These are phyloP conservation scores for Phytophthora sp. DNA, from an alignment of 352 stramenopile species.

Conservation along the genomic window DNA sequence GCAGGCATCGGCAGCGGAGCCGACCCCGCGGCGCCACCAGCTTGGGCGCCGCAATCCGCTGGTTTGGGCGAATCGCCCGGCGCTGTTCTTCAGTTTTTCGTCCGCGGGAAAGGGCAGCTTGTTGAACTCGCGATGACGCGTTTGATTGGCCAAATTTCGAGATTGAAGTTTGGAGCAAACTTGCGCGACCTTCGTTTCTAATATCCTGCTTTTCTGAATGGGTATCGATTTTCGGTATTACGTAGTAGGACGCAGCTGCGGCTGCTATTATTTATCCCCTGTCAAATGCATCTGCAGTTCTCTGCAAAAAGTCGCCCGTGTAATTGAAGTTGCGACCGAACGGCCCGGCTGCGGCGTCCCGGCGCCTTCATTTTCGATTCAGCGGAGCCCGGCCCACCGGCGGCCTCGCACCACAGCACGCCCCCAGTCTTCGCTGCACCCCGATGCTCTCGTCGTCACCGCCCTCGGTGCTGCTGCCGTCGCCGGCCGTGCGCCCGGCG, in stretches of 20 bases:
- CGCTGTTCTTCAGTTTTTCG: slow-evolving; percentile 36
- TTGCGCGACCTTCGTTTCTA: too few relatives aligned
- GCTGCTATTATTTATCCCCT: too few relatives aligned
- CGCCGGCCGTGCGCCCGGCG: slow-evolving; percentile 4
- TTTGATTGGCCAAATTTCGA: too few relatives aligned
- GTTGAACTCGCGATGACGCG: slow-evolving; percentile 49
- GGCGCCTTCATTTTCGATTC: slow-evolving; percentile 37
- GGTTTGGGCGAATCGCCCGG: too few relatives aligned
- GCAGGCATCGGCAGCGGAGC: too few relatives aligned
- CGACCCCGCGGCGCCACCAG: too few relatives aligned
- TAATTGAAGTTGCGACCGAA: slow-evolving; percentile 18
- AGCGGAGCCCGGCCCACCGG: slow-evolving; percentile 12
- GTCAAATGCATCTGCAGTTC: too few relatives aligned
- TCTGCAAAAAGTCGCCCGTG: too few relatives aligned
- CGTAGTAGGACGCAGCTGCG: too few relatives aligned
- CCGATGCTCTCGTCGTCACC: slow-evolving; percentile 21
- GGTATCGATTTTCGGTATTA: too few relatives aligned
- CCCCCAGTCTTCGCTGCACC: not conserved
- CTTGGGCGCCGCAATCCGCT: not conserved
- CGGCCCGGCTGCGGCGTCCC: slow-evolving; percentile 20
- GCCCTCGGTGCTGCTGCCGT: not conserved
- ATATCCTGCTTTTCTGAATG: too few relatives aligned
- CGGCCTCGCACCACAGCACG: not conserved
- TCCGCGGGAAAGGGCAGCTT: slow-evolving; percentile 5
- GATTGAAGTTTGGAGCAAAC: slow-evolving; percentile 24